Base-by-base conservation (phyloP, 2,329 filamentous ascomycete genomes). In the Scytalidium lignicola region DNA sequence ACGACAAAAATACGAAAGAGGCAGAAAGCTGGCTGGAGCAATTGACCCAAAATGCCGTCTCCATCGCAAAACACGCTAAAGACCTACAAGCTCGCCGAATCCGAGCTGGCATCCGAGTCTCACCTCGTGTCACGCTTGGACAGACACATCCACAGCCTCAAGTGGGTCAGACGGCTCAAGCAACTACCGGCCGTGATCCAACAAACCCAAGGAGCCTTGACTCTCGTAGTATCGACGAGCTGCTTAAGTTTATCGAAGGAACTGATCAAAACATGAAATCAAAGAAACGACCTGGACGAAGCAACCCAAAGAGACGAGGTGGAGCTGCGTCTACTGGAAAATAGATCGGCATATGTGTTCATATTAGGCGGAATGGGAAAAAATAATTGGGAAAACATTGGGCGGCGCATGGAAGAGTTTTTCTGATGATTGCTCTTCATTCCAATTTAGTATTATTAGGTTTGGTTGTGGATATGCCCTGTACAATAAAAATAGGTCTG, bases 1-100 rank as follows among this genome's bases (percentile, higher is more conserved):
- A 95, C 37, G 91, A 97, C 69, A 90, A 91, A 69, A 97, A 99
- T 74, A 99, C 93, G 55, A 96, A 96, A 74, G 93, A 99, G 68
- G 92, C 93, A 2, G 91, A 96, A 73, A 88, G 82, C 63, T 99
- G 93, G 93, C 81, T 97, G 20, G 90, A 96, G 70, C 91, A 96
- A 69, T 80, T 99, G 51, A 97, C 92, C 0, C 88, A 95, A 69
- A 96, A 95, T 62, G 93, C 93, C 41, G 93, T 99, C 39, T 87
- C 83, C 28, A 90, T 97, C 58, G 92, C 91, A 45, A 96, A 95
- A 74, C 90, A 95, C 63, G 87, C 89, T 52, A 95, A 96, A 72
- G 88, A 93, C 55, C 76, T 88, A 32, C 85, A 93, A 68, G 83
- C 83, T 43, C 83, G 86, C 49, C 80, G 87, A 52, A 76, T 91